Percentiles rank a stretch among this genome's conserved stretches.
These are phyloP conservation scores for Umbelopsis sp. DNA, from an alignment of 192 early-diverging fungal species.

Conservation along the genomic window DNA sequence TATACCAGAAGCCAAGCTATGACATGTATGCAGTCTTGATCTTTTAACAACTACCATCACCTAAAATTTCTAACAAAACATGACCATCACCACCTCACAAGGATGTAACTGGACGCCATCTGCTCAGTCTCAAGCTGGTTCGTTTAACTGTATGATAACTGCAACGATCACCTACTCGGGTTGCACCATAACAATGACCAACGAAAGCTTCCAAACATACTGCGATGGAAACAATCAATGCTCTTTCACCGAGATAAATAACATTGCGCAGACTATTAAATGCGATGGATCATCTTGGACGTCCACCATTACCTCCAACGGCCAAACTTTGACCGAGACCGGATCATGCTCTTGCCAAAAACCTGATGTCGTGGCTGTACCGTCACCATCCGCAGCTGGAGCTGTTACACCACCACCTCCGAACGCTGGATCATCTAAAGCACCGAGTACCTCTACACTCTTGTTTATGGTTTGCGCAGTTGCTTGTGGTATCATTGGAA, in stretches of 20 bases:
- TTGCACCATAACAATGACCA: neutral
- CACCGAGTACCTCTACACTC: neutral
- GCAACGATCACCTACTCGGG: neutral
- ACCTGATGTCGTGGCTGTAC: neutral
- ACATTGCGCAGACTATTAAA: conserved; percentile 35
- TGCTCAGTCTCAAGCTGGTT: neutral
- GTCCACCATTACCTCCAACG: neutral
- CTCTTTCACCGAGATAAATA: conserved; percentile 29
- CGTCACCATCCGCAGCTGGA: neutral
- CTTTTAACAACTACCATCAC: neutral
- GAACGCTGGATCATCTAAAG: neutral
- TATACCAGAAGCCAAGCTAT: neutral
- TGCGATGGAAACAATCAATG: neutral
- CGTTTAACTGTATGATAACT: neutral
- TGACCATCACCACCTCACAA: conserved; percentile 1
- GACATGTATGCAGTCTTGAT: neutral
- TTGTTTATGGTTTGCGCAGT: neutral
- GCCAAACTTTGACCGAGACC: neutral
- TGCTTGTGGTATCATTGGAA: neutral
- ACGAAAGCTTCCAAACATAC: neutral
- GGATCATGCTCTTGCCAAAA: neutral
- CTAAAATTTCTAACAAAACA: neutral
- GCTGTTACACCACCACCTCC: neutral
- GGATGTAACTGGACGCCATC: neutral
- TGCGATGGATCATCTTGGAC: conserved; percentile 7